Percentiles rank a stretch among this genome's conserved stretches.
Evolutionary conservation across 129 eudicot species (phyloP).

Genomic region (Sambucus nigra): DNA sequence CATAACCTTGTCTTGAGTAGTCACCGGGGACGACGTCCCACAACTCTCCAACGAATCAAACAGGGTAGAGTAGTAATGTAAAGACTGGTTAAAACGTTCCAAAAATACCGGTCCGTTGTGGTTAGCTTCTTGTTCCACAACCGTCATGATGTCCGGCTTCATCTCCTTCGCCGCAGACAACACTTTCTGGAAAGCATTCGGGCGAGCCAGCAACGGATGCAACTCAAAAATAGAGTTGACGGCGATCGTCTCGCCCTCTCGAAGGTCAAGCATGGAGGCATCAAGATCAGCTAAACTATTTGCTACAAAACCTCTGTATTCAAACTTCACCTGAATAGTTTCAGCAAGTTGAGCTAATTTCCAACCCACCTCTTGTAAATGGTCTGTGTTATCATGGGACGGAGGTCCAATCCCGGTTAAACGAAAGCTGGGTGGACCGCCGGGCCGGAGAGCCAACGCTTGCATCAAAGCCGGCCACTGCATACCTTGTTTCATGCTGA

Average conservation of each 20-base stretch:
- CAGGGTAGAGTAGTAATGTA: constrained; percentile 70
- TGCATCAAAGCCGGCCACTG: constrained; percentile 98
- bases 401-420: constrained; percentile 79
- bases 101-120: constrained; percentile 60
- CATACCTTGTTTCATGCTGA: constrained; percentile 81
- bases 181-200: constrained; percentile 60
- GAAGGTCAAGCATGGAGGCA: constrained; percentile 41
- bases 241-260: constrained; percentile 53
- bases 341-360: constrained; percentile 74
- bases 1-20: constrained; percentile 50
- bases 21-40: constrained; percentile 25
- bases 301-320: constrained; percentile 63
- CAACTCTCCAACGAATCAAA: constrained; percentile 72
- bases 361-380: constrained; percentile 71
- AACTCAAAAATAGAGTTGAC: constrained; percentile 75
- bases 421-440: constrained; percentile 76
- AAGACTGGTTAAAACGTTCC: constrained; percentile 67
- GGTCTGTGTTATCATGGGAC: constrained; percentile 39
- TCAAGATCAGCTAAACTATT: constrained; percentile 59
- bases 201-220: constrained; percentile 52
- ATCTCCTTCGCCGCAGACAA: constrained; percentile 35
- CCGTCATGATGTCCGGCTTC: constrained; percentile 57
- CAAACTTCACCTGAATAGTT: constrained; percentile 47
- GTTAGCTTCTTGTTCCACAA: constrained; percentile 76
- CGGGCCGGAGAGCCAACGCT: constrained; percentile 58